Evolutionary conservation across 108 stramenopile species (phyloP).

Genomic region (Cylindrotheca fusiformis): DNA sequence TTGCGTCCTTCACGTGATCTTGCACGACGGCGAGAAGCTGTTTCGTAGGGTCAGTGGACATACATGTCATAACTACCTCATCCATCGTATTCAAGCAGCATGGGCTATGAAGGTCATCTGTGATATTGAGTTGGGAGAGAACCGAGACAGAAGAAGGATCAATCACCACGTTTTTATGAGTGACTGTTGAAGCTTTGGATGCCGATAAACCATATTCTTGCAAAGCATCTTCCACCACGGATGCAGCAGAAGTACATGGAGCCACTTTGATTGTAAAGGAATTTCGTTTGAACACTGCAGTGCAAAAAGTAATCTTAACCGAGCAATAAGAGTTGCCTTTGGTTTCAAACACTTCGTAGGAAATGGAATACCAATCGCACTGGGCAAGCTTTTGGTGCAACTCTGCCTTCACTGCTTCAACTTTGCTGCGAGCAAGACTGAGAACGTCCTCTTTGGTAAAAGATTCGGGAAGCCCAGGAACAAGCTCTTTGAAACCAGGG

Average conservation of each 20-base stretch:
- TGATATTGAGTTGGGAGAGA: not conserved
- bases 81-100: not conserved
- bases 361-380: constrained; percentile 5
- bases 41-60: not conserved
- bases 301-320: constrained; percentile 19
- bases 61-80: not conserved
- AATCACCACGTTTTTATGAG: not conserved
- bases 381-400: constrained; percentile 1
- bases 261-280: constrained; percentile 12
- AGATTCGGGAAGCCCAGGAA: not conserved
- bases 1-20: not conserved
- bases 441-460: constrained; percentile 9
- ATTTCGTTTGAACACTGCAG: constrained; percentile 7
- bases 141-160: not conserved
- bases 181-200: not conserved
- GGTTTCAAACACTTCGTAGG: not conserved
- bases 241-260: not conserved
- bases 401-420: constrained; percentile 15
- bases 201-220: not conserved
- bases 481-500: constrained; percentile 4
- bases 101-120: not conserved
- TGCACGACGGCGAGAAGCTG: not conserved
- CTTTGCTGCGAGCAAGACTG: constrained; percentile 6
- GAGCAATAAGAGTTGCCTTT: constrained; percentile 3
- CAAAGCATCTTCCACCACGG: not conserved